A percentile compares a stretch with the other conserved stretches of the same genome.
These are phyloP conservation scores for Bombardia bombarda DNA, from an alignment of 495 filamentous ascomycete genomes.

Conservation along the genomic window DNA sequence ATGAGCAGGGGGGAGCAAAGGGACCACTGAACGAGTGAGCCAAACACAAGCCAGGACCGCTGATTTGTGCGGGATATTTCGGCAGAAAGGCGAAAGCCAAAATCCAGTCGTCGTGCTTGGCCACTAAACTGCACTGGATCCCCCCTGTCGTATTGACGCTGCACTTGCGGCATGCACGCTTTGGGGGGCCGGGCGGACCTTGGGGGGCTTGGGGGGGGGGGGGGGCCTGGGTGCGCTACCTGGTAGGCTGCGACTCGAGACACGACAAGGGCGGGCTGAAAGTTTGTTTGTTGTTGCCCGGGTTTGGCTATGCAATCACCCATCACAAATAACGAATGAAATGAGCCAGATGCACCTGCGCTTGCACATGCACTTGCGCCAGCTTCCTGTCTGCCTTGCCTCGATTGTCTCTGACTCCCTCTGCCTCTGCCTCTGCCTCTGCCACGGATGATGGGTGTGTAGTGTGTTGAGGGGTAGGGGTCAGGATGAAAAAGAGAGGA, in stretches of 20 bases:
- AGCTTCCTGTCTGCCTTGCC: too few relatives aligned
- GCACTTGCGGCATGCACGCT: constrained; percentile 6
- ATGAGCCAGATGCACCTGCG: too few relatives aligned
- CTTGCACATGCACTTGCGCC: too few relatives aligned
- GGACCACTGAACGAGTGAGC: neutral
- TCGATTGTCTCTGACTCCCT: too few relatives aligned
- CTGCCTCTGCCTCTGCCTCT: too few relatives aligned
- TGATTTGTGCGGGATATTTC: constrained; percentile 26
- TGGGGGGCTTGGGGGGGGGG: neutral
- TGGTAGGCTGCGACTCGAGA: neutral
- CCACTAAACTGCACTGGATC: constrained; percentile 13
- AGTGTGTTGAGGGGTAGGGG: too few relatives aligned
- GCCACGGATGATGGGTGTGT: too few relatives aligned
- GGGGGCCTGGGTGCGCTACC: neutral
- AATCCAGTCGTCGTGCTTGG: constrained; percentile 10
- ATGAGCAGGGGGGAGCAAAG: neutral
- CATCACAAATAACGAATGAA: too few relatives aligned
- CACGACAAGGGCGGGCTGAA: neutral
- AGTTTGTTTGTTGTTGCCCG: too few relatives aligned
- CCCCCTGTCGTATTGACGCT: constrained; percentile 5
- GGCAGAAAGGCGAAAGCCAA: constrained; percentile 20
- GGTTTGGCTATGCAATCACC: too few relatives aligned
- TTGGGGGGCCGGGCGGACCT: neutral
- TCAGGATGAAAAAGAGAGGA: too few relatives aligned
- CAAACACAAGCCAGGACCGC: neutral